Conservation (phyloP, 345 rosid genomes). For the Gossypium australe region DNA sequence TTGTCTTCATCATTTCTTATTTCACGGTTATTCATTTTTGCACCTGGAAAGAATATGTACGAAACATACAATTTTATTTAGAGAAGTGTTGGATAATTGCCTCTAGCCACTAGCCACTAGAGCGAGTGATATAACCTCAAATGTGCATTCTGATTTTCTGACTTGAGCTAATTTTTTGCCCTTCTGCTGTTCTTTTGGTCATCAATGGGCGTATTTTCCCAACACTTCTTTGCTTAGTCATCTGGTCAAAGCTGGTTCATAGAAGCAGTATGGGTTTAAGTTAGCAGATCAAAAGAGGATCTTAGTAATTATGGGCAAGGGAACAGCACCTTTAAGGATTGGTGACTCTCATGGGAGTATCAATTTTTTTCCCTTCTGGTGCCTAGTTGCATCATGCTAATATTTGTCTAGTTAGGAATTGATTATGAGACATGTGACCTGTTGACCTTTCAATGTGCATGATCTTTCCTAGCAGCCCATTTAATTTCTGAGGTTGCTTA, state of each 20-base stretch:
- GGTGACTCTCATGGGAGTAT: background rate
- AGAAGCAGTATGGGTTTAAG: background rate
- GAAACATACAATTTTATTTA: too few relatives aligned
- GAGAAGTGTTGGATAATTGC: too few relatives aligned
- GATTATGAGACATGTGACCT: background rate
- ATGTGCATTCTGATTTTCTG: background rate
- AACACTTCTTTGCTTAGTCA: background rate
- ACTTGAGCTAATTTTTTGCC: background rate
- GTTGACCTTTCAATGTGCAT: background rate
- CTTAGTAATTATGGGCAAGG: background rate
- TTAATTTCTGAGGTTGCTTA: slow-evolving; percentile 1
- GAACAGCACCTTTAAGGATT: background rate
- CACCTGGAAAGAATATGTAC: too few relatives aligned
- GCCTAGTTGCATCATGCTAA: background rate
- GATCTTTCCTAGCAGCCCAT: slow-evolving; percentile 5
- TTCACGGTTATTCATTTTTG: too few relatives aligned
- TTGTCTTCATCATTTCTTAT: too few relatives aligned
- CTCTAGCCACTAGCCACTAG: background rate
- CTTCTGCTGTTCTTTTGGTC: background rate
- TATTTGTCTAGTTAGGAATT: background rate
- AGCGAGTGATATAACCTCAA: background rate
- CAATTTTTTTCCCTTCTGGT: background rate
- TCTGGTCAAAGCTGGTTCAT: background rate
- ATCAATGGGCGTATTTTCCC: background rate
- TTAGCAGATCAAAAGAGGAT: background rate